Base-by-base conservation (phyloP, 2,329 filamentous ascomycete species). In the Phialophora tarda region DNA sequence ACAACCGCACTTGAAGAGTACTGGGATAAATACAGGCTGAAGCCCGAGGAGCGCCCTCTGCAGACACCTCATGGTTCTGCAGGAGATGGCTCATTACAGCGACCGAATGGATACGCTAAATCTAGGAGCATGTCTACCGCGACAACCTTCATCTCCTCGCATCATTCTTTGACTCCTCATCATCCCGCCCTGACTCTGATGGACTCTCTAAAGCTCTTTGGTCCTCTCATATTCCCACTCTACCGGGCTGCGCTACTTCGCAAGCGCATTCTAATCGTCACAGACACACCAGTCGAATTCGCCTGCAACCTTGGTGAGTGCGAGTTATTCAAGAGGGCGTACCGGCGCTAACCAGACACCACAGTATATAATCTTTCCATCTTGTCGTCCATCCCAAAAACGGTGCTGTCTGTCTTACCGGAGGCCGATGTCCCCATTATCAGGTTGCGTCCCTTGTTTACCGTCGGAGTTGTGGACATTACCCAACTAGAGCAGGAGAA, bases 281-380 rank as follows among this genome's bases (percentile, higher is more conserved):
- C 91, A 21, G 88, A 93, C 76, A 89, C 93, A 11, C 95, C 95
- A 0, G 92, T 99, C 24, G 89, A 93, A 76, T 83, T 88, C 73
- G 86, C 88, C 62, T 98, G 94, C 81, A 92, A 97, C 78, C 96
- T 93, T 83, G 93, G 93, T 97, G 82, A 47, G 38, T 63, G 74
- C 59, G 78, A 73, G 64, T 73, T 12, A 17, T 69, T 26, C 32
- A 2, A 6, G 6, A 24, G 11, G n/a, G 23, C 24, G 26, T 23
- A 32, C 38, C 12, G 0, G 14, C 32, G 47, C 68, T 69, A 34
- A 69, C 51, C 12, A 51, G 6, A 24, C 17, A 17, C 17, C 4
- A 60, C 69, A 94, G 95, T 98, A 69, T 99, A 98, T 79, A 88
- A 95, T 76, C 86, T 98, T 59, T 97, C 94, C n/a, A 85, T 98